phyloP scores from a whole-genome alignment of 345 rosid genomes.

The Hevea brasiliensis region DNA sequence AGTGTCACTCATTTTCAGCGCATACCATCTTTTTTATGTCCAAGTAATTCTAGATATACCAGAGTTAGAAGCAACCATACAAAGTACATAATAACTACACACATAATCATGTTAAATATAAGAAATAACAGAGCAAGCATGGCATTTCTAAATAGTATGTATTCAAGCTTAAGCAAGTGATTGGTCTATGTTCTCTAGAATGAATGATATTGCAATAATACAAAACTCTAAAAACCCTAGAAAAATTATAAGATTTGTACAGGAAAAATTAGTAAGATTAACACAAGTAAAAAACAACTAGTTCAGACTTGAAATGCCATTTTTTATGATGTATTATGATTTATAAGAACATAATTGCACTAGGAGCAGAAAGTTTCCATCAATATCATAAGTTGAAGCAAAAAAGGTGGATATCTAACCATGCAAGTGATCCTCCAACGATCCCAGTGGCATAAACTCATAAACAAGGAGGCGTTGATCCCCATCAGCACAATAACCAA shows the following conservation, averaged over 20 bases:
- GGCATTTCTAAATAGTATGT: background rate
- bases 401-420: constrained; percentile 45
- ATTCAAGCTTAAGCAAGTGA: background rate
- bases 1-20: background rate
- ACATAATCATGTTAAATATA: background rate
- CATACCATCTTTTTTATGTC: background rate
- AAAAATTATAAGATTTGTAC: background rate
- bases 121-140: background rate
- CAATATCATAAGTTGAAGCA: background rate
- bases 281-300: background rate
- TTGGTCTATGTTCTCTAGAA: background rate
- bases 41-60: background rate
- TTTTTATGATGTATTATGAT: background rate
- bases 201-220: background rate
- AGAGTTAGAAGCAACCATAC: background rate
- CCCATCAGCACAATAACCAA: constrained; percentile 98
- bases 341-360: constrained; percentile 5
- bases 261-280: background rate
- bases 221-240: background rate
- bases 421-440: constrained; percentile 96
- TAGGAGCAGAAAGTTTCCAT: background rate
- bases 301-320: background rate
- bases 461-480: constrained; percentile 97
- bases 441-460: constrained; percentile 93
- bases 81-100: background rate